These are phyloP conservation scores for Jackrogersella minutella DNA, from an alignment of 495 filamentous ascomycete species.

Conservation along the genomic window DNA sequence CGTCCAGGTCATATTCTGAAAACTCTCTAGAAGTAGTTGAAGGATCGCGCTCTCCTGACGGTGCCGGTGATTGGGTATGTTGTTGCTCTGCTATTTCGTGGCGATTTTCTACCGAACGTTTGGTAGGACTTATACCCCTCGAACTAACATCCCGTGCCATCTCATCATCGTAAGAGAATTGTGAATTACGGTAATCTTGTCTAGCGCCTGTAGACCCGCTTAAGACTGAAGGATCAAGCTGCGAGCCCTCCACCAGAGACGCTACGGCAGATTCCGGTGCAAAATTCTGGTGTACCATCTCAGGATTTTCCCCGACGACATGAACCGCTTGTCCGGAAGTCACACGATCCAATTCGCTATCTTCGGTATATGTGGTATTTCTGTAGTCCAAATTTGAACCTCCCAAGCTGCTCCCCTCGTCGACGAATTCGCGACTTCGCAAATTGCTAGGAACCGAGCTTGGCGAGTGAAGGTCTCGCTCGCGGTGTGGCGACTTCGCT, in stretches of 20 bases:
- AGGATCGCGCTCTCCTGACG: slow-evolving; percentile 35
- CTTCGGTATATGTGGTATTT: slow-evolving; percentile 70
- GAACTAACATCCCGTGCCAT: too few relatives aligned
- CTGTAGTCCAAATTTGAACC: slow-evolving; percentile 62
- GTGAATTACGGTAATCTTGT: slow-evolving; percentile 48
- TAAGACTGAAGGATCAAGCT: slow-evolving; percentile 80
- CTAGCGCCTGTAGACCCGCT: slow-evolving; percentile 54
- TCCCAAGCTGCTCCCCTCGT: slow-evolving; percentile 50
- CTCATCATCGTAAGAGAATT: slow-evolving; percentile 53
- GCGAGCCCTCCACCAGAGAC: slow-evolving; percentile 82
- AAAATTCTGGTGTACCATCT: slow-evolving; percentile 73
- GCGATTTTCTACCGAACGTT: slow-evolving; percentile 47
- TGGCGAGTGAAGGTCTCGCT: slow-evolving; percentile 47
- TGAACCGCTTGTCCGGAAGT: slow-evolving; percentile 73
- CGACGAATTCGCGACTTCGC: slow-evolving; percentile 50
- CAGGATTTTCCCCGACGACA: slow-evolving; percentile 73
- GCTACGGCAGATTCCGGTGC: slow-evolving; percentile 88
- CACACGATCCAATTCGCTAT: slow-evolving; percentile 70
- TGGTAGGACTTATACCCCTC: slow-evolving; percentile 48
- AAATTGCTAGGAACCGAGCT: slow-evolving; percentile 52
- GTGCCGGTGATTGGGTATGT: slow-evolving; percentile 40
- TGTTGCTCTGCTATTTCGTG: slow-evolving; percentile 42
- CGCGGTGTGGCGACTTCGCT: slow-evolving; percentile 47
- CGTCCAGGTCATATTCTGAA: slow-evolving; percentile 61
- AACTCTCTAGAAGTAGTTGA: slow-evolving; percentile 43